A percentile compares a stretch with the other conserved stretches of the same genome.
Evolutionary conservation across 2,329 filamentous ascomycete species (phyloP).

Genomic region (Xylaria hypoxylon): DNA sequence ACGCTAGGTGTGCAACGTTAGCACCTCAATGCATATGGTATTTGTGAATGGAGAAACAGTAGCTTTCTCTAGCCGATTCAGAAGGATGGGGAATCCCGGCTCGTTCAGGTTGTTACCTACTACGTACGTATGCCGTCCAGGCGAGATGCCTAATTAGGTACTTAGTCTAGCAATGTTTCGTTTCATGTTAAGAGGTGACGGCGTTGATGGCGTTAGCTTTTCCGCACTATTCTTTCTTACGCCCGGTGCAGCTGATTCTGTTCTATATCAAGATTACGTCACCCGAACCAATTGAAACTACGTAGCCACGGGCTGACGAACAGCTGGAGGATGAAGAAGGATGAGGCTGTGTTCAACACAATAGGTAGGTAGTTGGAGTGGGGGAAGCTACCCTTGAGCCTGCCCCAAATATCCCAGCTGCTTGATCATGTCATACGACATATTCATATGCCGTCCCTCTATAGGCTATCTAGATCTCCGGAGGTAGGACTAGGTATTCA

Average conservation of each 20-base stretch:
- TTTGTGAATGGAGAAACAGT: background rate
- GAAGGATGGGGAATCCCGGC: constrained; percentile 3
- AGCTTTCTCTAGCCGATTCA: background rate
- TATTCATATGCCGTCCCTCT: constrained; percentile 4
- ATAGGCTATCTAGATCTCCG: background rate
- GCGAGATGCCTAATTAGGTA: constrained; percentile 19
- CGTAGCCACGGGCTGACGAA: background rate
- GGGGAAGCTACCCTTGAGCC: constrained; percentile 35
- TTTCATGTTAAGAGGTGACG: constrained; percentile 23
- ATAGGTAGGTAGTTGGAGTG: constrained; percentile 3
- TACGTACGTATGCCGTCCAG: background rate
- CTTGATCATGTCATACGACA: constrained; percentile 11
- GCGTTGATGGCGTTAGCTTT: background rate
- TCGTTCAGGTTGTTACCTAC: constrained; percentile 1
- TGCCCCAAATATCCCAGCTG: constrained; percentile 10
- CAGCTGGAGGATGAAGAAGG: constrained; percentile 18
- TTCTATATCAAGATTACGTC: background rate
- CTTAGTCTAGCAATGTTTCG: constrained; percentile 18
- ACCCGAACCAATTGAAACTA: background rate
- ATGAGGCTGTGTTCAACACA: constrained; percentile 33
- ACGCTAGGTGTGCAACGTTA: background rate
- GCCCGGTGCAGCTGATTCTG: background rate
- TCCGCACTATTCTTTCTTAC: background rate
- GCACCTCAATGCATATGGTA: background rate
- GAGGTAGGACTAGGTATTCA: constrained; percentile 1